A percentile compares a stretch with the other conserved stretches of the same genome.
Evolutionary conservation across 345 rosid genomes (phyloP).

Genomic region (Ceriops zippeliana): DNA sequence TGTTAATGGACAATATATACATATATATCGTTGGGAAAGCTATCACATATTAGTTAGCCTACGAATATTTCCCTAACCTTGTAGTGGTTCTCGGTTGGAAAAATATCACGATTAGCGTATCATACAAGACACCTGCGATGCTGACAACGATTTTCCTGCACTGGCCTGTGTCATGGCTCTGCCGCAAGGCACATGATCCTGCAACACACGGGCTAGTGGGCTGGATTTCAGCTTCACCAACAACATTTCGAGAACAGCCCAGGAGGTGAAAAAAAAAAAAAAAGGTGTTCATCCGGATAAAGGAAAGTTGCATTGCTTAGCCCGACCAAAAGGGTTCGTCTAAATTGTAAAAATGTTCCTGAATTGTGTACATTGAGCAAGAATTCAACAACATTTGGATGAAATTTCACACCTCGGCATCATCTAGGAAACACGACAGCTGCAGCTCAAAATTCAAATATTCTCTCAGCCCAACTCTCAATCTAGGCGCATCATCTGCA

Average conservation of each 20-base stretch:
- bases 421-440: not conserved
- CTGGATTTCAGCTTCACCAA: not conserved
- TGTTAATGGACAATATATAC: no score
- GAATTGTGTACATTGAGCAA: slow-evolving; percentile 9
- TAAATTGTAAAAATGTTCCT: slow-evolving; percentile 5
- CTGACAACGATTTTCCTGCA: no score
- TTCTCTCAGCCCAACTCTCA: slow-evolving; percentile 26
- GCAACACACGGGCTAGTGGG: not conserved
- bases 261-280: no score
- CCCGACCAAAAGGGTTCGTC: not conserved
- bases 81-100: no score
- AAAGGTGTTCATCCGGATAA: no score
- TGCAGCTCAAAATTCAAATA: not conserved
- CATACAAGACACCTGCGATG: no score
- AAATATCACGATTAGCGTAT: no score
- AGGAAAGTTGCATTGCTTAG: not conserved
- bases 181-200: no score
- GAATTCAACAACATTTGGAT: slow-evolving; percentile 5
- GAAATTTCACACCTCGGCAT: not conserved
- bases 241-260: not conserved
- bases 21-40: no score
- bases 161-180: no score
- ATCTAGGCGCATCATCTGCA: slow-evolving; percentile 88
- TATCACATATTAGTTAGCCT: no score
- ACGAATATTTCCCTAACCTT: no score